Evolutionary conservation across 495 filamentous ascomycete species (phyloP).

Genomic region (Talaromyces stipitatus): DNA sequence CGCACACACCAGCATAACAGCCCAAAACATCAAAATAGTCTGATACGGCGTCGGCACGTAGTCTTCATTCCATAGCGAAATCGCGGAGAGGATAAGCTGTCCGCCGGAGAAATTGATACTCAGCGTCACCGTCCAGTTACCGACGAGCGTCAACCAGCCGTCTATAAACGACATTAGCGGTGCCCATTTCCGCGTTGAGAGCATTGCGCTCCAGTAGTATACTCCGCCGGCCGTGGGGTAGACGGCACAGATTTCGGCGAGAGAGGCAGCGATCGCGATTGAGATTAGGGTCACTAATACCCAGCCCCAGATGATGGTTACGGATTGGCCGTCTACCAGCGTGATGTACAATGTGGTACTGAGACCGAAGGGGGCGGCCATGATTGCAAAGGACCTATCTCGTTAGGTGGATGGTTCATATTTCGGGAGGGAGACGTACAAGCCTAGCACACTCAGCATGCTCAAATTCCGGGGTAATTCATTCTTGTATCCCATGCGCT

Average conservation of each 20-base stretch:
- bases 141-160: slow-evolving; percentile 68
- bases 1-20: slow-evolving; percentile 50
- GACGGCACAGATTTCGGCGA: slow-evolving; percentile 70
- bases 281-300: slow-evolving; percentile 64
- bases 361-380: slow-evolving; percentile 58
- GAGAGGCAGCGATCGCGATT: slow-evolving; percentile 59
- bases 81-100: slow-evolving; percentile 54
- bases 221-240: slow-evolving; percentile 64
- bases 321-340: slow-evolving; percentile 55
- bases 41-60: slow-evolving; percentile 57
- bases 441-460: slow-evolving; percentile 57
- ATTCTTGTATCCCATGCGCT: slow-evolving; percentile 56
- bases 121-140: slow-evolving; percentile 55
- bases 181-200: slow-evolving; percentile 46
- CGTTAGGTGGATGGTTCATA: slow-evolving; percentile 7
- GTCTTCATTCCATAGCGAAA: slow-evolving; percentile 52
- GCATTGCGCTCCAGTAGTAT: slow-evolving; percentile 71
- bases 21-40: slow-evolving; percentile 59
- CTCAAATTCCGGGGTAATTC: slow-evolving; percentile 54
- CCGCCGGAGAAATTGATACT: slow-evolving; percentile 45
- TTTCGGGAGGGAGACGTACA: slow-evolving; percentile 28
- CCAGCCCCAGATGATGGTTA: slow-evolving; percentile 63
- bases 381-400: slow-evolving; percentile 43
- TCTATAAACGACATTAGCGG: slow-evolving; percentile 61
- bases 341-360: slow-evolving; percentile 65